Conservation (phyloP, 2,329 filamentous ascomycete species). For the Penicillium sp. region DNA sequence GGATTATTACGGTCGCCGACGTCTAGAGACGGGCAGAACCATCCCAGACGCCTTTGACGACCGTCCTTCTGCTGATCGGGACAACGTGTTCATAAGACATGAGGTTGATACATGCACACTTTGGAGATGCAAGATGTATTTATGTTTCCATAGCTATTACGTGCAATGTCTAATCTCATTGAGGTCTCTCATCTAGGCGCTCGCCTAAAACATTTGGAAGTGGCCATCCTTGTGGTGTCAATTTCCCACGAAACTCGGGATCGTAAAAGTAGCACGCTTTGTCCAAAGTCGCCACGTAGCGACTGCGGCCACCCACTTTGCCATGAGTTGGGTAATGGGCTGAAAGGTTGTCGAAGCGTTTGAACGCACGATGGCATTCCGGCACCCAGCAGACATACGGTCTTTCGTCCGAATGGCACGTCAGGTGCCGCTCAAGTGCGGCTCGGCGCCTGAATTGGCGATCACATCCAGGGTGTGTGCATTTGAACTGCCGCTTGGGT, state of each 20-base stretch:
- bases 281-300: constrained; percentile 5
- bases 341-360: not conserved
- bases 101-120: not conserved
- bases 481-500: not conserved
- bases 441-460: not conserved
- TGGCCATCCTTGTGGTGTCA: not conserved
- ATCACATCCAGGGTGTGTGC: not conserved
- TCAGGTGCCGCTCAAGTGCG: not conserved
- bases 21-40: not conserved
- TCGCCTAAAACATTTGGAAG: not conserved
- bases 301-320: not conserved
- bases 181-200: not conserved
- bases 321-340: constrained; percentile 3
- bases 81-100: not conserved
- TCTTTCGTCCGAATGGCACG: not conserved
- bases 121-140: not conserved
- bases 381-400: not conserved
- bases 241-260: not conserved
- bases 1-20: not conserved
- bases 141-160: not conserved
- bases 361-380: not conserved
- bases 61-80: not conserved
- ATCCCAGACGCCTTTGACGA: not conserved
- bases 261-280: not conserved
- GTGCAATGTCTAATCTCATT: not conserved